Percentiles rank a stretch among this genome's conserved stretches.
phyloP scores from a whole-genome alignment of 23 red algal genomes.

The Gracilaria vermiculophylla region DNA sequence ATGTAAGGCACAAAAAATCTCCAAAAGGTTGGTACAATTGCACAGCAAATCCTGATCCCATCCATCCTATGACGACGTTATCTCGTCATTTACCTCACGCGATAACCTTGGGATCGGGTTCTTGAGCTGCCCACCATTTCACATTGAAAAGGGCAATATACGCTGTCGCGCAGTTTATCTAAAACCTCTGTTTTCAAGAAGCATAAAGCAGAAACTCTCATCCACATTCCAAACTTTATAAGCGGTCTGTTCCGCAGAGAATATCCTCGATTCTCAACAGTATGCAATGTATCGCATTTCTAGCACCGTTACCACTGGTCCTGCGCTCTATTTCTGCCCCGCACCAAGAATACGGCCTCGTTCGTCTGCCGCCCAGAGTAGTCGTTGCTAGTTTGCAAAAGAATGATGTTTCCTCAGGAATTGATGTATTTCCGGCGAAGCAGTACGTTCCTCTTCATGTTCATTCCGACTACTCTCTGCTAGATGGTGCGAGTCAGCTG shows the following conservation, averaged over 20 bases:
- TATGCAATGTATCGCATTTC: background rate
- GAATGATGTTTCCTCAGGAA: background rate
- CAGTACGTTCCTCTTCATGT: conserved; percentile 91
- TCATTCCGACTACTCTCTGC: conserved; percentile 91
- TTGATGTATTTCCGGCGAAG: background rate
- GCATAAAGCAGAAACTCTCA: no score
- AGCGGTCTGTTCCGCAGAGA: background rate
- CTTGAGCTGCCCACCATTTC: no score
- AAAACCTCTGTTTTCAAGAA: no score
- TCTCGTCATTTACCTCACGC: no score
- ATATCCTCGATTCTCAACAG: background rate
- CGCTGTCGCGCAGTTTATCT: no score
- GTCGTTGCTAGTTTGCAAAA: background rate
- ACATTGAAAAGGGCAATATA: no score
- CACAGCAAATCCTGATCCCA: no score
- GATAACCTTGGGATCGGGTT: no score
- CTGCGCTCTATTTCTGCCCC: background rate
- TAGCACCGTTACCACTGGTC: background rate
- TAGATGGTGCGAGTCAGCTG: conserved; percentile 92
- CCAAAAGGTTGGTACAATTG: no score
- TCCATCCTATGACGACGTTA: no score
- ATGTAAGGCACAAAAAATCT: no score
- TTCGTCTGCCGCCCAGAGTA: background rate
- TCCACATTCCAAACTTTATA: no score
- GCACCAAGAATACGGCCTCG: background rate